phyloP scores from a whole-genome alignment of 179 eudicot species.

The Beta macrorhiza region DNA sequence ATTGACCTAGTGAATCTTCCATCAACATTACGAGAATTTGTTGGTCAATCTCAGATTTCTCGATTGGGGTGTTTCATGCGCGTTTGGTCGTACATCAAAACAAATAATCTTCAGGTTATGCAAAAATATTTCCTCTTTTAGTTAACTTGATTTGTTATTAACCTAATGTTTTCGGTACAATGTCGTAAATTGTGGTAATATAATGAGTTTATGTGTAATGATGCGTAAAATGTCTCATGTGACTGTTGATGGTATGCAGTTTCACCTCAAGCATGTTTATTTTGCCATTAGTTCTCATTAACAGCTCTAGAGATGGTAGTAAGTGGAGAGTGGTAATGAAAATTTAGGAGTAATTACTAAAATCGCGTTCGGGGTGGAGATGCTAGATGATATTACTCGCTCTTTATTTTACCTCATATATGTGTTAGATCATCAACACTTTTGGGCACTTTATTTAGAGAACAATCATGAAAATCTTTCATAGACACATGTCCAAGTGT shows the following conservation, averaged over 20 bases:
- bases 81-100: constrained; percentile 90
- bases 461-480: no score
- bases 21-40: constrained; percentile 62
- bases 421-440: no score
- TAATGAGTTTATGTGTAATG: neutral
- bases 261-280: neutral
- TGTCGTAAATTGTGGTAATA: neutral
- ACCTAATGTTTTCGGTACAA: neutral
- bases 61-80: constrained; percentile 76
- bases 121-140: neutral
- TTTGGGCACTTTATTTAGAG: no score
- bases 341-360: neutral
- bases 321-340: neutral
- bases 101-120: constrained; percentile 35
- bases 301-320: neutral
- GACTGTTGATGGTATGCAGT: neutral
- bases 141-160: no score
- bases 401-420: neutral
- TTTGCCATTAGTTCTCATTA: neutral
- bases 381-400: neutral
- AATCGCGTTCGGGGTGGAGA: neutral
- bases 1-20: constrained; percentile 89
- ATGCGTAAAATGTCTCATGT: neutral
- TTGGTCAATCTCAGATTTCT: constrained; percentile 84
- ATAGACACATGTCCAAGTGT: no score